Percentiles rank a stretch among this genome's conserved stretches.
phyloP scores from a whole-genome alignment of 441 rosid genomes.

The Flueggea neowawraea region DNA sequence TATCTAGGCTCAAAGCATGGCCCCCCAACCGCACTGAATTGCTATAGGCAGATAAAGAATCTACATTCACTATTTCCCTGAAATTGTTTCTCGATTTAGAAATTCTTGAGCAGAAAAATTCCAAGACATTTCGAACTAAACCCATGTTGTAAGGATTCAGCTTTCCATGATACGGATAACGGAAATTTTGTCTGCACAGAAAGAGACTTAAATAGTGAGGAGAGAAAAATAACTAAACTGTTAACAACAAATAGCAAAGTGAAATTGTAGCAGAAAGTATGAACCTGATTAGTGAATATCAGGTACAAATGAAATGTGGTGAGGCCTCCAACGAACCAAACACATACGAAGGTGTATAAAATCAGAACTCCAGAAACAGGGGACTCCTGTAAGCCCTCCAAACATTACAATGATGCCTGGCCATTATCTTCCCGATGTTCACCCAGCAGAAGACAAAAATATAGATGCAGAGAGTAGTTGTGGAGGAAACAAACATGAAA shows the following conservation, averaged over 20 bases:
- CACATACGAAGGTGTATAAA: slow-evolving; percentile 47
- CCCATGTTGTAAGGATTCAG: slow-evolving; percentile 64
- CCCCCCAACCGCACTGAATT: slow-evolving; percentile 21
- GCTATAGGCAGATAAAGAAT: slow-evolving; percentile 25
- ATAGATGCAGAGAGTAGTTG: slow-evolving; percentile 56
- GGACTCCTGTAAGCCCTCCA: slow-evolving; percentile 58
- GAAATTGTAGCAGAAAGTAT: slow-evolving; percentile 3
- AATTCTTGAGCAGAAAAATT: slow-evolving; percentile 44
- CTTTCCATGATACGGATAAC: slow-evolving; percentile 54
- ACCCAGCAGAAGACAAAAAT: slow-evolving; percentile 59
- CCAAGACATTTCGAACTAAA: slow-evolving; percentile 32
- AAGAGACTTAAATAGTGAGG: not conserved
- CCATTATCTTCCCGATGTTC: slow-evolving; percentile 47
- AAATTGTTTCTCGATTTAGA: slow-evolving; percentile 58
- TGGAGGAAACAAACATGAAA: slow-evolving; percentile 72
- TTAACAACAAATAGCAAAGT: not conserved
- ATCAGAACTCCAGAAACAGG: slow-evolving; percentile 60
- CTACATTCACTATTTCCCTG: slow-evolving; percentile 39
- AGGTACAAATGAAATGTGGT: slow-evolving; percentile 63
- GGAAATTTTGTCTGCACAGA: slow-evolving; percentile 61
- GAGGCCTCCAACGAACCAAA: slow-evolving; percentile 76
- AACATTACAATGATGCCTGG: slow-evolving; percentile 26
- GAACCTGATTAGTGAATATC: slow-evolving; percentile 59
- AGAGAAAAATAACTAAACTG: not conserved
- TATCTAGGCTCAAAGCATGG: slow-evolving; percentile 35